Base-by-base conservation (phyloP, 2,329 filamentous ascomycete species). In the Colletotrichum sp. region DNA sequence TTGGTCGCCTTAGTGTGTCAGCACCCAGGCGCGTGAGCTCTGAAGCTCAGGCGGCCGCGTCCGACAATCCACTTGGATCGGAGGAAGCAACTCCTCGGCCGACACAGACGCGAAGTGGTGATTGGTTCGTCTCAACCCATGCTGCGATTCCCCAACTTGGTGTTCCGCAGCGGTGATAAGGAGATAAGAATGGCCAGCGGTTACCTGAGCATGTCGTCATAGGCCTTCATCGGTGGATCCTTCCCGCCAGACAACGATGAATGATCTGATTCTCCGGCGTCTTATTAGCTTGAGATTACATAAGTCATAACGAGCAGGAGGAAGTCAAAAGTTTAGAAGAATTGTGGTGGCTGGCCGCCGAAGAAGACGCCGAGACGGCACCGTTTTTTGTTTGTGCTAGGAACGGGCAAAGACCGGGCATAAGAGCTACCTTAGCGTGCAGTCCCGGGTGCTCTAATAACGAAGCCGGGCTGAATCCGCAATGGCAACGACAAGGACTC, bases 21-120 rank as follows among this genome's bases (percentile, higher is more conserved):
- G 48, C 48, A 59, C 26, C 44, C n/a, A 28, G 15, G n/a, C 28
- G 59, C 26, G 36, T 63, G 59, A 57, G 59, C 68, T 64, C 34
- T 62, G 34, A 39, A 48, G 63, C 63, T 52, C 36, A 28, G 24
- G 32, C 16, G 36, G 62, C 67, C 10, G 52, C 44, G 69, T 55
- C 48, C 69, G 59, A 57, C 22, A 26, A 30, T 48, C 68, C 39
- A 60, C 32, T 30, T 24, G n/a, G 12, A 60, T 64, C 64, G 70
- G 73, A 60, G 63, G 34, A 73, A 68, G 34, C 32, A 76, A 68
- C 70, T 69, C 70, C 65, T 74, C 70, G 70, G 70, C 57, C 71
- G 70, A 52, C 39, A 59, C 9, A 30, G 28, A 28, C 13, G 24
- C 59, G 1, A 34, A 59, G 26, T 30, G 32, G 34, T 75, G 70